A percentile compares a stretch with the other conserved stretches of the same genome.
Conservation (phyloP, 768 basidiomycete species). For the Lepiota venenata region DNA sequence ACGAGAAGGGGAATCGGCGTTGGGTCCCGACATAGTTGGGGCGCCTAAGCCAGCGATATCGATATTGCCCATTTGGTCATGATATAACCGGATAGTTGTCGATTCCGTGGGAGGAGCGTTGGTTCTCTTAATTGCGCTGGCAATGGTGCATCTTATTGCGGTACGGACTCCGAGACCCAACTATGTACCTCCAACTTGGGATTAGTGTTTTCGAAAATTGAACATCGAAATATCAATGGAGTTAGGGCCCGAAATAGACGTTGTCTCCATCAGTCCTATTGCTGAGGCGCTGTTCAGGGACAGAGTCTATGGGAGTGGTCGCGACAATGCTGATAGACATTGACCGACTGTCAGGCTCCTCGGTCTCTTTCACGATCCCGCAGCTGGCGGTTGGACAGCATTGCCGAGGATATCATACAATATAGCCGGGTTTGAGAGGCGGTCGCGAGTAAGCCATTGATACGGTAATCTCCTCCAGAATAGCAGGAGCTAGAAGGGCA, state of each 20-base stretch:
- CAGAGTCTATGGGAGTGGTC: background rate
- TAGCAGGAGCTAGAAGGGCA: background rate
- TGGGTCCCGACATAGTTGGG: too few species aligned
- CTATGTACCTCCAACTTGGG: background rate
- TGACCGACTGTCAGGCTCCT: background rate
- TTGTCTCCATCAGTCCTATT: background rate
- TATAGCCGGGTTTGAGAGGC: background rate
- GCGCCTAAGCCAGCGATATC: too few species aligned
- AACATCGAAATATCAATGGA: background rate
- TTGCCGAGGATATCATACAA: slow-evolving; percentile 4
- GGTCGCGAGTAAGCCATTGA: background rate
- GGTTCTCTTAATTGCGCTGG: too few species aligned
- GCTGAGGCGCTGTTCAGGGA: background rate
- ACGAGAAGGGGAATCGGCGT: too few species aligned
- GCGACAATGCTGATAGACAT: background rate
- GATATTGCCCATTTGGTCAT: too few species aligned
- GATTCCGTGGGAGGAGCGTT: too few species aligned
- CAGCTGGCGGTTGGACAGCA: background rate
- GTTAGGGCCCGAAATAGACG: background rate
- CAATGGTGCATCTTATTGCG: too few species aligned
- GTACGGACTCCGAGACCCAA: background rate
- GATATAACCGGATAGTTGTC: too few species aligned
- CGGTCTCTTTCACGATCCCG: background rate
- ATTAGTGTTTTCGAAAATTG: background rate
- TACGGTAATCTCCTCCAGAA: too few species aligned